phyloP scores from a whole-genome alignment of 2,329 filamentous ascomycete species.

The Trichoderma semiorbis region DNA sequence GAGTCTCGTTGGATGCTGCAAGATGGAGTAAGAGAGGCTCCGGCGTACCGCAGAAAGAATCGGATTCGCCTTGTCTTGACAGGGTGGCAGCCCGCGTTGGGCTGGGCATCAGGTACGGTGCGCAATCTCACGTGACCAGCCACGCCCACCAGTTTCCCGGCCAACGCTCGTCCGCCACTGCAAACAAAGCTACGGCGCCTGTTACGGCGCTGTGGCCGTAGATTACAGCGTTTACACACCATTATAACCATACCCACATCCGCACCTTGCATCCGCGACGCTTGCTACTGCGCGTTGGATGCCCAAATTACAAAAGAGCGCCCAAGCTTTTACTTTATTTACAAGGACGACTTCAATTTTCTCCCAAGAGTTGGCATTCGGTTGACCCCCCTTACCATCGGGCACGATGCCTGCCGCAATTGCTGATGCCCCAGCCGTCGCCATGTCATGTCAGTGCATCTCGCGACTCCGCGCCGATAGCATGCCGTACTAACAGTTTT shows the following conservation, averaged over 20 bases:
- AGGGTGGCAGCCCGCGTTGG: slow-evolving; percentile 16
- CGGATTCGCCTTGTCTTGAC: slow-evolving; percentile 26
- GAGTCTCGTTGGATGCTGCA: slow-evolving; percentile 30
- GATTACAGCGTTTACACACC: background rate
- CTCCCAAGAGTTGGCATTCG: background rate
- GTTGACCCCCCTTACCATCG: slow-evolving; percentile 4
- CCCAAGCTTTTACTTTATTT: background rate
- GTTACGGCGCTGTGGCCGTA: background rate
- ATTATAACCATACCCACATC: background rate
- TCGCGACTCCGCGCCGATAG: background rate
- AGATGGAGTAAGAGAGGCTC: slow-evolving; percentile 28
- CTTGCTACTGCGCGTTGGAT: background rate
- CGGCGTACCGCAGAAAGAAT: slow-evolving; percentile 30
- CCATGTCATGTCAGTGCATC: slow-evolving; percentile 59
- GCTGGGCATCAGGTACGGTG: slow-evolving; percentile 5
- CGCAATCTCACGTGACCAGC: slow-evolving; percentile 15
- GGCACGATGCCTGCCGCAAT: slow-evolving; percentile 57
- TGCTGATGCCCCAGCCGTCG: slow-evolving; percentile 61
- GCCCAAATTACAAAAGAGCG: background rate
- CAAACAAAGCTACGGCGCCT: slow-evolving; percentile 6
- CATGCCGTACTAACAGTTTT: slow-evolving; percentile 21
- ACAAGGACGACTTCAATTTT: background rate
- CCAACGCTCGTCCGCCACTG: slow-evolving; percentile 19
- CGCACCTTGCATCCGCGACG: slow-evolving; percentile 6
- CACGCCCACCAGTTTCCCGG: slow-evolving; percentile 19